Conservation (phyloP, 1,139 yeast genomes). For the Hansenula lynferdii region DNA sequence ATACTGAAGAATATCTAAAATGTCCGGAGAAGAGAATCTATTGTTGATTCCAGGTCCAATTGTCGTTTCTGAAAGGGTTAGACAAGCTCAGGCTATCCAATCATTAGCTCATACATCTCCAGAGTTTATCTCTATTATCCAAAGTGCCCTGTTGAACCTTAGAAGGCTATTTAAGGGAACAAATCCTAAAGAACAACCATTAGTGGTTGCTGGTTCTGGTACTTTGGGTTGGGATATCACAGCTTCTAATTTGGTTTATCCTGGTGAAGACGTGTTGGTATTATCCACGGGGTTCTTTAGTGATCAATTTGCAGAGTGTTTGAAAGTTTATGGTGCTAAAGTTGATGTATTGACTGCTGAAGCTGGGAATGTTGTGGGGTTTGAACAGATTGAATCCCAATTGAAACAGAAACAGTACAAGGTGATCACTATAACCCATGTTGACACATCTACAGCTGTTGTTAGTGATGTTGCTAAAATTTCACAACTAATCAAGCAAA, state of each 20-base stretch:
- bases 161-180: conserved; percentile 72
- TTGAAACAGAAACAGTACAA: conserved; percentile 49
- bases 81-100: conserved; percentile 78
- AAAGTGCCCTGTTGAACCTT: conserved; percentile 58
- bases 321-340: conserved; percentile 66
- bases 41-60: conserved; percentile 93
- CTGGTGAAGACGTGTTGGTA: conserved; percentile 64
- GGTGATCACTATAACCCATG: conserved; percentile 85
- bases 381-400: conserved; percentile 50
- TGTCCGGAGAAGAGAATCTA: conserved; percentile 21
- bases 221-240: conserved; percentile 94
- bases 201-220: conserved; percentile 86
- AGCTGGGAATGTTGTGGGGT: conserved; percentile 68
- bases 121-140: conserved; percentile 73
- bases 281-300: conserved; percentile 93
- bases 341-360: conserved; percentile 60
- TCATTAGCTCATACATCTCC: conserved; percentile 92
- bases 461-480: conserved; percentile 67
- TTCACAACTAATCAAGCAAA: conserved; percentile 52
- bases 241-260: conserved; percentile 66
- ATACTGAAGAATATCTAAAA: too few species aligned
- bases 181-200: conserved; percentile 57
- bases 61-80: conserved; percentile 78
- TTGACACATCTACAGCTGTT: conserved; percentile 94
- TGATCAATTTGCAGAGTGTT: conserved; percentile 78